These are phyloP conservation scores for Bonnemaisonia californica DNA, from an alignment of 31 red algal species.

Conservation along the genomic window DNA sequence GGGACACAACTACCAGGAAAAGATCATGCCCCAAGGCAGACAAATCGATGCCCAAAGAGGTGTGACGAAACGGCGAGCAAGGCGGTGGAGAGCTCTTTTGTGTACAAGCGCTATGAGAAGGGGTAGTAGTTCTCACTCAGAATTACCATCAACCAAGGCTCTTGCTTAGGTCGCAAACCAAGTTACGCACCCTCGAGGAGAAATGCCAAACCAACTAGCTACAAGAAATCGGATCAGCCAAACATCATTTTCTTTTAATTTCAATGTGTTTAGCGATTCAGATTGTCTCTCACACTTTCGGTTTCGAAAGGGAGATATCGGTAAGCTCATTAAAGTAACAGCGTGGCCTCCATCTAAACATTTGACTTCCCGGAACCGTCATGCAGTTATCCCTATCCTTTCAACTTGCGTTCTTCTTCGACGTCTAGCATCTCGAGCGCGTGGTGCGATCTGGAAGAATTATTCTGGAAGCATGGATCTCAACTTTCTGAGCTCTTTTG, in stretches of 20 bases:
- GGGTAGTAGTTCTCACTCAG: too few relatives aligned
- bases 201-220: too few relatives aligned
- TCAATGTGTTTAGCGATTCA: not conserved
- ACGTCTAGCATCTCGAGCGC: not conserved
- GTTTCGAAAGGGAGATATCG: not conserved
- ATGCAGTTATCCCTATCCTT: not conserved
- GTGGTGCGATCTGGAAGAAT: not conserved
- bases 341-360: not conserved
- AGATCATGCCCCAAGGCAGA: too few relatives aligned
- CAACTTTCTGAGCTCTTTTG: constrained; percentile 20
- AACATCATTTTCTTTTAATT: constrained; percentile 1
- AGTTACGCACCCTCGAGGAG: too few relatives aligned
- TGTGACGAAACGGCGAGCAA: too few relatives aligned
- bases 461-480: constrained; percentile 8
- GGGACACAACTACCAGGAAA: too few relatives aligned
- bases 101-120: too few relatives aligned
- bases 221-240: not conserved
- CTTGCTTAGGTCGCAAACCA: too few relatives aligned
- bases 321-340: not conserved
- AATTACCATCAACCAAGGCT: too few relatives aligned
- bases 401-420: not conserved
- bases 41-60: too few relatives aligned
- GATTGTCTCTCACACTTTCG: not conserved
- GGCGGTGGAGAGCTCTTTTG: too few relatives aligned
- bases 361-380: not conserved